These are phyloP conservation scores for Metschnikowia picachoensis DNA, from an alignment of 805 yeast species.

Conservation along the genomic window DNA sequence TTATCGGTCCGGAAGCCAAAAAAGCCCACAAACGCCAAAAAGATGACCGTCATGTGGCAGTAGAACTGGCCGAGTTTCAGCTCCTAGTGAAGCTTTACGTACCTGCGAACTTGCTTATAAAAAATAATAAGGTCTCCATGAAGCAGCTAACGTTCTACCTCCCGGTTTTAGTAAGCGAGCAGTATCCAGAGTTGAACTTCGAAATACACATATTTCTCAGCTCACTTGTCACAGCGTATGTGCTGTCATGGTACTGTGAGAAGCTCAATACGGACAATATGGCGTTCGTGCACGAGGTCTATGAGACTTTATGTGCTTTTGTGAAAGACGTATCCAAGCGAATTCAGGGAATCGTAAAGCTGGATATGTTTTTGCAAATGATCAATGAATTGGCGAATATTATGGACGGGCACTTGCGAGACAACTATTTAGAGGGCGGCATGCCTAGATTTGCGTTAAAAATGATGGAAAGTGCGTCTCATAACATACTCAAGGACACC, in stretches of 20 bases:
- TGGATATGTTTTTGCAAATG: constrained; percentile 17
- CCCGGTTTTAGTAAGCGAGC: constrained; percentile 25
- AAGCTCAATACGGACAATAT: constrained; percentile 18
- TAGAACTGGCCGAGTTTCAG: constrained; percentile 47
- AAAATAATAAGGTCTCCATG: constrained; percentile 25
- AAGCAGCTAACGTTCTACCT: constrained; percentile 26
- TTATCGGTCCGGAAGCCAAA: constrained; percentile 6
- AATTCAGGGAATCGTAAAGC: constrained; percentile 10
- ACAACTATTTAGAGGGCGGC: constrained; percentile 3
- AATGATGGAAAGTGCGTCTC: background rate
- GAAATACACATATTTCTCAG: constrained; percentile 37
- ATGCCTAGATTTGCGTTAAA: constrained; percentile 8
- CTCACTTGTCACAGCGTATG: constrained; percentile 20
- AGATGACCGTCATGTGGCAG: constrained; percentile 29
- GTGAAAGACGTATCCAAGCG: constrained; percentile 13
- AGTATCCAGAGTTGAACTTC: constrained; percentile 25
- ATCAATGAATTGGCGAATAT: constrained; percentile 22
- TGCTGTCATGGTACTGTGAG: constrained; percentile 18
- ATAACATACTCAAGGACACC: background rate
- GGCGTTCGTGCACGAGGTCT: constrained; percentile 13
- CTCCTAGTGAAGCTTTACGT: constrained; percentile 32
- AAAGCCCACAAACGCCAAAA: constrained; percentile 5
- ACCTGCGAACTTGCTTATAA: constrained; percentile 31
- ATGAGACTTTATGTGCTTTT: constrained; percentile 13
- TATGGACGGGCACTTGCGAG: constrained; percentile 11